Percentiles rank a stretch among this genome's conserved stretches.
Conservation (phyloP, 2,329 filamentous ascomycete species). For the Alternaria sp. region DNA sequence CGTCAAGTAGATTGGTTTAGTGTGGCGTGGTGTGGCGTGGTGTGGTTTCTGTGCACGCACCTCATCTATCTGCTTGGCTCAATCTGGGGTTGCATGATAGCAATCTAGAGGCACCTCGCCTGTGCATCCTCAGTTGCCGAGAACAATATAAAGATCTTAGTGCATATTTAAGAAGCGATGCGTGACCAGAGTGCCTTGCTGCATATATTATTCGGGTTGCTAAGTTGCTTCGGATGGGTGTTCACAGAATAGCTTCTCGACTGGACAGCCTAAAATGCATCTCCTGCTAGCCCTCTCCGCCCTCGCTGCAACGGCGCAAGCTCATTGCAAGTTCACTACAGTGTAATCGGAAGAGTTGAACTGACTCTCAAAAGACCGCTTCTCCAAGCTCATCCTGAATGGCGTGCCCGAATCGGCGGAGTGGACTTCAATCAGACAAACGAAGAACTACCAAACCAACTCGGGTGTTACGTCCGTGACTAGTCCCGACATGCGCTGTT, state of each 20-base stretch:
- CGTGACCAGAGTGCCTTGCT: not conserved
- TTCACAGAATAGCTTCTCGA: not conserved
- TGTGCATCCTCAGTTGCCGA: not conserved
- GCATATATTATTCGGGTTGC: not conserved
- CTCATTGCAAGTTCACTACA: not conserved
- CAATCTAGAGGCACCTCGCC: not conserved
- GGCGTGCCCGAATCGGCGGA: slow-evolving; percentile 39
- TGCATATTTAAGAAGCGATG: not conserved
- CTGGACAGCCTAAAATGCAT: not conserved
- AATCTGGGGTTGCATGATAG: not conserved
- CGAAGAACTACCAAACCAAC: slow-evolving; percentile 59
- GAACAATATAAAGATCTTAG: not conserved
- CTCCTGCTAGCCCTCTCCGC: not conserved
- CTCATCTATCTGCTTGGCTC: not conserved
- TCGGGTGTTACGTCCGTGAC: slow-evolving; percentile 58
- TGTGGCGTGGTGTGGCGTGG: not conserved
- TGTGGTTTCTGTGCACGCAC: not conserved
- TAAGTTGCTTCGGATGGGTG: not conserved
- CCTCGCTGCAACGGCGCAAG: not conserved
- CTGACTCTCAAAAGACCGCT: slow-evolving; percentile 23
- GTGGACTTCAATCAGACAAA: slow-evolving; percentile 58
- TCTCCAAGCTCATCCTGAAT: slow-evolving; percentile 34
- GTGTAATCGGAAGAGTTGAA: not conserved
- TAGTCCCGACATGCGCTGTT: slow-evolving; percentile 59
- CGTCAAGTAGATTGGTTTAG: not conserved